These are phyloP conservation scores for Schizosaccharomyces octosporus DNA, from an alignment of 805 yeast genomes.

Conservation along the genomic window DNA sequence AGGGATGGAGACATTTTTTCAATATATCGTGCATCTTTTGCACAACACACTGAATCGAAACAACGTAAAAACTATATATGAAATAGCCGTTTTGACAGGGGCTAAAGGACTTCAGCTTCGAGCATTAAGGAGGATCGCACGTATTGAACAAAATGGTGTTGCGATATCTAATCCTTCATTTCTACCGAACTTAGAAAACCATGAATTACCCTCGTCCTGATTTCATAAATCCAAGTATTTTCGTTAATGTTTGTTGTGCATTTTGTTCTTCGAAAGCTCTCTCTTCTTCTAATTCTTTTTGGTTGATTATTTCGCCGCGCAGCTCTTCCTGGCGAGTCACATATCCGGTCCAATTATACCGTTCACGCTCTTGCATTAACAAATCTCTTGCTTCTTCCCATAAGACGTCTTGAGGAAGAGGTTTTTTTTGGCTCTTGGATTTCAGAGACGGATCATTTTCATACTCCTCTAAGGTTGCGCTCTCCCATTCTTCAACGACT, in stretches of 20 bases:
- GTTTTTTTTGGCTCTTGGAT: background rate
- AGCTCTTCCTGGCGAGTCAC: background rate
- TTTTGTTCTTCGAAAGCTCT: background rate
- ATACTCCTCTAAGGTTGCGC: background rate
- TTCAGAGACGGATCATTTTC: background rate
- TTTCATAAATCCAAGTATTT: background rate
- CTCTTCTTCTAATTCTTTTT: background rate
- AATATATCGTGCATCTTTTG: background rate
- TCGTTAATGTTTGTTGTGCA: background rate
- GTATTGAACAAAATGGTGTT: background rate
- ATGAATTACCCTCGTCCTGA: background rate
- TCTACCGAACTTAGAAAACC: background rate
- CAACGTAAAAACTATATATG: background rate
- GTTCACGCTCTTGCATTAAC: background rate
- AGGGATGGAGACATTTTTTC: background rate
- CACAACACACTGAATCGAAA: background rate
- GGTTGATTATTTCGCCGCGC: background rate
- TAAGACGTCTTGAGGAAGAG: background rate
- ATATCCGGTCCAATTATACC: background rate
- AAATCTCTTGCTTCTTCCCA: background rate
- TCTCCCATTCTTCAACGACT: background rate
- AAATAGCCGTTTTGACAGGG: conserved; percentile 1
- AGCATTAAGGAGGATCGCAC: background rate
- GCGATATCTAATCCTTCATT: background rate
- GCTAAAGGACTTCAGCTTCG: background rate